A percentile compares a stretch with the other conserved stretches of the same genome.
Evolutionary conservation across 2,329 filamentous ascomycete genomes (phyloP).

Genomic region (Talaromyces sp.): DNA sequence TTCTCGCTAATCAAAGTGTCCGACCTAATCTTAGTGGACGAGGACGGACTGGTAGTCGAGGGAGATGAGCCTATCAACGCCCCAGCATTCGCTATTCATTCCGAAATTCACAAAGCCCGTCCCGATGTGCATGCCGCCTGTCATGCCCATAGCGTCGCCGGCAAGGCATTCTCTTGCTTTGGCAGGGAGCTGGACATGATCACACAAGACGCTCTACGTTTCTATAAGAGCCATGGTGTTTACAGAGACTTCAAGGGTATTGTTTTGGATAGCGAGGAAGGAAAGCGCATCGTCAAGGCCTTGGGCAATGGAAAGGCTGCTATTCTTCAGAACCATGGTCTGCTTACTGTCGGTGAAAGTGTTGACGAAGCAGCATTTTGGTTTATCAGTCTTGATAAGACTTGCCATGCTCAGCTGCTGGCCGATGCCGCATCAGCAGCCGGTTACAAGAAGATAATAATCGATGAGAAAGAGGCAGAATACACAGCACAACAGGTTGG

Average conservation of each 20-base stretch:
- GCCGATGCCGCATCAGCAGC: neutral
- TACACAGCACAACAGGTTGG: neutral
- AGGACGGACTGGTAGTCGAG: slow-evolving; percentile 40
- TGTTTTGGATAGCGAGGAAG: slow-evolving; percentile 53
- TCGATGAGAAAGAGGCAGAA: neutral
- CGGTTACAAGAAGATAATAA: neutral
- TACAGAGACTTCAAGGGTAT: slow-evolving; percentile 52
- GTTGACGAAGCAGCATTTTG: neutral
- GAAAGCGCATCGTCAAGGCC: slow-evolving; percentile 47
- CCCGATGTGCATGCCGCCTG: slow-evolving; percentile 41
- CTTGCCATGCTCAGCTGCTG: slow-evolving; percentile 24
- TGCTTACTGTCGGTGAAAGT: slow-evolving; percentile 47
- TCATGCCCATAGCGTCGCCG: slow-evolving; percentile 47
- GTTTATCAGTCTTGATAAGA: slow-evolving; percentile 22
- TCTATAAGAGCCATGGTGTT: slow-evolving; percentile 35
- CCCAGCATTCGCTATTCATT: slow-evolving; percentile 48
- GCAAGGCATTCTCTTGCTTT: slow-evolving; percentile 49
- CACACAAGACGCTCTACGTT: slow-evolving; percentile 45
- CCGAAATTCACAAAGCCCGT: slow-evolving; percentile 27
- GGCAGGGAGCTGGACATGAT: slow-evolving; percentile 47
- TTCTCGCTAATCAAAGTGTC: slow-evolving; percentile 43
- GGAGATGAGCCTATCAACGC: slow-evolving; percentile 46
- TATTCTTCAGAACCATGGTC: slow-evolving; percentile 55
- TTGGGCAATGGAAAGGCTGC: slow-evolving; percentile 52
- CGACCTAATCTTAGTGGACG: slow-evolving; percentile 45